Evolutionary conservation across 2,329 filamentous ascomycete species (phyloP).

Genomic region (Arthrobotrys megalospora): DNA sequence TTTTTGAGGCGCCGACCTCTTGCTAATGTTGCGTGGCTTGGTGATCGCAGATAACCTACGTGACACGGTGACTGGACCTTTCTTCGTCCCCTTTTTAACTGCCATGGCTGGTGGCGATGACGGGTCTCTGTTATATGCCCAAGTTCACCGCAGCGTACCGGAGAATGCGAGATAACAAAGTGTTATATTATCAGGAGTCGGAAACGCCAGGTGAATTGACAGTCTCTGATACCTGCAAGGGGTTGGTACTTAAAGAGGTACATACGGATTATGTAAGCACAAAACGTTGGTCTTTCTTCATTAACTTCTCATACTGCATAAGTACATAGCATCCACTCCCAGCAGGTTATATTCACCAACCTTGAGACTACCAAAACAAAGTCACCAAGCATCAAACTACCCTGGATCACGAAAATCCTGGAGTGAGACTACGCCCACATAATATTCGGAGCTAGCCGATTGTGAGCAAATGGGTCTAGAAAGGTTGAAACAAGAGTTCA

Average conservation of each 20-base stretch:
- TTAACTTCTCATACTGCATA: too few species aligned
- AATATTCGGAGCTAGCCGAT: constrained; percentile 3
- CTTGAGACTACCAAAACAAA: too few species aligned
- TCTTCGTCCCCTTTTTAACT: constrained; percentile 10
- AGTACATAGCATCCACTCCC: too few species aligned
- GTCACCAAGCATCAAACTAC: background rate
- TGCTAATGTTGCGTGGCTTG: background rate
- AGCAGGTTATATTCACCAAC: too few species aligned
- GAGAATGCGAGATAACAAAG: too few species aligned
- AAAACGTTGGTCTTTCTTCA: too few species aligned
- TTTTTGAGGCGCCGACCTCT: background rate
- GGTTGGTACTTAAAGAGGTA: too few species aligned
- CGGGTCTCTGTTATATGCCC: background rate
- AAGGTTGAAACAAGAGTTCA: constrained; percentile 53
- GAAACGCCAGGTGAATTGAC: too few species aligned
- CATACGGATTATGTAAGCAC: too few species aligned
- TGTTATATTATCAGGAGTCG: too few species aligned
- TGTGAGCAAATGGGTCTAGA: constrained; percentile 4
- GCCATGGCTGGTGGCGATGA: constrained; percentile 1
- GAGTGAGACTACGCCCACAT: background rate
- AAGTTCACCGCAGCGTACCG: too few species aligned
- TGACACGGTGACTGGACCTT: background rate
- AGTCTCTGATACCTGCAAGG: too few species aligned
- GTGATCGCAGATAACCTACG: constrained; percentile 13
- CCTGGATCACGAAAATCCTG: background rate